A percentile compares a stretch with the other conserved stretches of the same genome.
phyloP scores from a whole-genome alignment of 768 basidiomycete species.

The Trichaptum fuscoviolaceum region DNA sequence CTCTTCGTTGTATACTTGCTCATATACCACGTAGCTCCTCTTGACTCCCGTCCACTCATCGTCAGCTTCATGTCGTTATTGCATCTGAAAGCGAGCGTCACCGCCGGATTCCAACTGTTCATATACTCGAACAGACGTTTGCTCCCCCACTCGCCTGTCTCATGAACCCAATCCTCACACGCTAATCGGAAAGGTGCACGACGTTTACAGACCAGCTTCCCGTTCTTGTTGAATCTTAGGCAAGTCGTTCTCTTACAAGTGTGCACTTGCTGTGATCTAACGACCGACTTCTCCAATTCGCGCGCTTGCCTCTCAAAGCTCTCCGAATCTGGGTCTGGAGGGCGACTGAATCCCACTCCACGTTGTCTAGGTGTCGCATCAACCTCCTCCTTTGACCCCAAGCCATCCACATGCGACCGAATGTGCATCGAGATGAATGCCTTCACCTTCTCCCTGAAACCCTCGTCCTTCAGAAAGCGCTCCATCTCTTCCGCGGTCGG shows the following conservation, averaged over 20 bases:
- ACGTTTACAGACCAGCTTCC: conserved; percentile 27
- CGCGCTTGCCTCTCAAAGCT: conserved; percentile 16
- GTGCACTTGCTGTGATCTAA: conserved; percentile 28
- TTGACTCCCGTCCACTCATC: conserved; percentile 30
- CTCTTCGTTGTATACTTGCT: conserved; percentile 32
- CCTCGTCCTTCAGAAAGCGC: conserved; percentile 17
- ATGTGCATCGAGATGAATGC: conserved; percentile 29
- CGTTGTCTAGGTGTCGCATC: conserved; percentile 19
- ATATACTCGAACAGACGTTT: conserved; percentile 14
- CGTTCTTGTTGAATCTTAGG: conserved; percentile 13
- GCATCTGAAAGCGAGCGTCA: conserved; percentile 22
- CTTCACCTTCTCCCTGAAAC: conserved; percentile 23
- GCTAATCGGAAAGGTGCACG: conserved; percentile 18
- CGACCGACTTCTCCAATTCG: conserved; percentile 24
- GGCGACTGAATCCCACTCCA: conserved; percentile 28
- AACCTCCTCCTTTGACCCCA: conserved; percentile 18
- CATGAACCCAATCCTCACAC: conserved; percentile 11
- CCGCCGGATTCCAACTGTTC: conserved; percentile 22
- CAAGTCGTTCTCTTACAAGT: conserved; percentile 24
- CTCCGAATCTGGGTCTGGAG: conserved; percentile 25
- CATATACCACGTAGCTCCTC: conserved; percentile 30
- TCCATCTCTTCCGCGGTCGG: conserved; percentile 27
- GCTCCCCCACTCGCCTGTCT: conserved; percentile 15
- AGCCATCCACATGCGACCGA: conserved; percentile 24
- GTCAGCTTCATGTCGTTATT: conserved; percentile 41